Evolutionary conservation across 768 basidiomycete genomes (phyloP), one percentile per base, ranked within the genome.

Genomic region (Xerocomellus amylosporus): DNA sequence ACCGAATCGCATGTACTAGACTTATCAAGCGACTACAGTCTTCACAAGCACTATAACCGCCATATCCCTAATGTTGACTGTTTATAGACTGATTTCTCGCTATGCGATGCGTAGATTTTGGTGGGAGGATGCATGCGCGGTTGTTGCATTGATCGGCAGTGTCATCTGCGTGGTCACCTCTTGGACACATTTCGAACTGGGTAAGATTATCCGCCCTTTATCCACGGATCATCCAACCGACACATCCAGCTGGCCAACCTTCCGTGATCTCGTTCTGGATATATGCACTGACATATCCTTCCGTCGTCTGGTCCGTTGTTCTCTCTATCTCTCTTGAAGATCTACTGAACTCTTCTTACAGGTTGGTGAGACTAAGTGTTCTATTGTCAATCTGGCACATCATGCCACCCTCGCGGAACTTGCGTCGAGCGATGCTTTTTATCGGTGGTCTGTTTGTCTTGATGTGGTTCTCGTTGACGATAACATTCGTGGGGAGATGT

Each of bases 91-190:
- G n/a, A 19, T 43, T 40, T 22, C 20, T 42, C 55, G 49, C 42
- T 47, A 46, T 36, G 28, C 8, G 41, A 53, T 8, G 7, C 49
- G 37, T 22, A 50, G 13, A 14, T 41, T 63, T 33, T 48, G 64
- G 55, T 66, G 60, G 57, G 66, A 68, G 30, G 66, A 66, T 43
- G 42, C 20, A n/a, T 57, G 43, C 14, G 55, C 49, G 9, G n/a
- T 36, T 4, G 31, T 55, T 36, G 63, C 51, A 37, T 12, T 20
- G 31, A 24, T 45, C 15, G 47, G 46, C 12, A 26, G 56, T 15
- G 42, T 51, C 26, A 33, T 50, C 12, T 65, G 36, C 31, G 14
- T 54, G 17, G 44, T 54, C 37, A 31, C 37, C 4, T 45, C 52
- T 28, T 63, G 62, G 62, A n/a, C 42, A n/a, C 41, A 41, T 12